Base-by-base conservation (phyloP, 345 rosid species). In the Citrus trifoliata region DNA sequence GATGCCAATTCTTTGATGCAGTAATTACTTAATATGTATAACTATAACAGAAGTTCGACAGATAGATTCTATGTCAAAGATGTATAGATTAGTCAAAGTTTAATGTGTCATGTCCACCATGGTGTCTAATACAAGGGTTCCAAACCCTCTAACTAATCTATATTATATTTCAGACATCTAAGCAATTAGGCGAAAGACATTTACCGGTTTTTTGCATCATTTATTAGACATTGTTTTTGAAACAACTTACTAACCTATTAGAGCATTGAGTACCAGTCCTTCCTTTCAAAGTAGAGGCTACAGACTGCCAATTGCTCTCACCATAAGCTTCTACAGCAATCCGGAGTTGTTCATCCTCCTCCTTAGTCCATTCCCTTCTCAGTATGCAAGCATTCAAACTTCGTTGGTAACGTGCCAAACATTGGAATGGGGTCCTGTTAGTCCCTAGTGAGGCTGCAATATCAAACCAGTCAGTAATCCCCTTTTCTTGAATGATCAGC, bases 201-300 rank as follows among this genome's bases (percentile, higher is more conserved):
- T 67, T 35, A 7, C 18, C 0, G 8, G 74, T 27, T 32, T 16
- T 38, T n/a, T 60, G 21, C 32, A 59, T 13, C 53, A 55, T 73
- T 38, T 21, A 73, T 55, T 42, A n/a, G 38, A 37, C 68, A 25
- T 51, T 30, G 48, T 73, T 64, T 71, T 42, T 48, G 61, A 67
- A 80, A 55, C n/a, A 62, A 70, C 58, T 67, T 59, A 87, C 94
- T 88, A 73, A 93, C 98, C 97, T 87, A 51, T 93, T 92, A 76
- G 99, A 91, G 88, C 99, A 94, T 77, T 96, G 98, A 35, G 93
- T 53, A 76, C 99, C 99, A 67, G 94, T 82, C 72, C 98, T 86
- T 74, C 93, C 93, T 80, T 83, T 83, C 80, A 94, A 84, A 76
- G 83, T 62, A 46, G 90, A 88, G 62, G 99, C 99, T 60, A 94